These are phyloP conservation scores for Tetrapisispora pingtungensis DNA, from an alignment of 805 yeast genomes.

Conservation along the genomic window DNA sequence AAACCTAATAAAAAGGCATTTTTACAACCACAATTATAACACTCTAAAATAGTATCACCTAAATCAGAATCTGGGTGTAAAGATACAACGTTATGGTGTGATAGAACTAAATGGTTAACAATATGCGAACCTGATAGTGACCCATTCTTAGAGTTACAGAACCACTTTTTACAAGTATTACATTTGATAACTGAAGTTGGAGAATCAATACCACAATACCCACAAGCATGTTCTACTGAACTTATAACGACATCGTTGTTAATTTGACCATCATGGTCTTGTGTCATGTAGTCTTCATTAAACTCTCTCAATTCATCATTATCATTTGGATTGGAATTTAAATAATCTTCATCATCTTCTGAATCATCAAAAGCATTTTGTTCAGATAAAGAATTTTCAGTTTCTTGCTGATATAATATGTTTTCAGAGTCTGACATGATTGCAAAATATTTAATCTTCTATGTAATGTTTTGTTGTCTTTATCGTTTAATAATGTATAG, in stretches of 20 bases:
- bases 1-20: conserved; percentile 78
- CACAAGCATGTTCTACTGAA: conserved; percentile 36
- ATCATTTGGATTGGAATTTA: not conserved
- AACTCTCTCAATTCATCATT: not conserved
- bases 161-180: conserved; percentile 73
- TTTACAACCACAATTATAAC: conserved; percentile 79
- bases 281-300: not conserved
- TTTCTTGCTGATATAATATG: not conserved
- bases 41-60: conserved; percentile 81
- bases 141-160: conserved; percentile 64
- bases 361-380: conserved; percentile 2
- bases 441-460: too few species aligned
- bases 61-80: conserved; percentile 72
- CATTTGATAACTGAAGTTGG: conserved; percentile 66
- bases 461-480: too few species aligned
- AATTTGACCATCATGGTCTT: not conserved
- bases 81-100: conserved; percentile 65
- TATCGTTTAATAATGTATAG: too few species aligned
- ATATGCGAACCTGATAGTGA: conserved; percentile 61
- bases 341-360: conserved; percentile 1
- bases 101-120: conserved; percentile 70
- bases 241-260: not conserved
- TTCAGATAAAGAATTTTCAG: not conserved
- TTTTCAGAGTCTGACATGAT: not conserved
- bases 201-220: conserved; percentile 67